Base-by-base conservation (phyloP, 1,284 basidiomycete species). In the Heliocybe sulcata region DNA sequence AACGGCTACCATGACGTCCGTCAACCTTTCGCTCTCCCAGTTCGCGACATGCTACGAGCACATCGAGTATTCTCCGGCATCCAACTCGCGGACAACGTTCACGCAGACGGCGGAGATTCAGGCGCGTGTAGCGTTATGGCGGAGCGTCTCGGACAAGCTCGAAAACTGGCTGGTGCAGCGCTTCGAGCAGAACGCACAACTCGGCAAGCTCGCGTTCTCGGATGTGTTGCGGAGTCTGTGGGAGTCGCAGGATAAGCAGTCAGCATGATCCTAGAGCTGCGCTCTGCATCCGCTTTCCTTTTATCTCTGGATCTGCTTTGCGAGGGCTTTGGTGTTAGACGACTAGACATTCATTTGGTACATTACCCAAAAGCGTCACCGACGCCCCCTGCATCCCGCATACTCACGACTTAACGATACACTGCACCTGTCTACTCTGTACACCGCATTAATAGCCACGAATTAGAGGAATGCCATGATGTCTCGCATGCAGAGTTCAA, bases 1-100 rank as follows among this genome's bases (percentile, higher is more conserved):
- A 70, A 84, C 80, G 50, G 89, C 88, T 31, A 85, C 85, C 58
- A 92, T 97, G 67, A 87, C 86, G 20, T 92, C 92, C 22, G 86
- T 93, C 69, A 97, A 95, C 71, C 85, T 97, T 53, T 91, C 90
- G 22, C 74, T 96, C 47, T 92, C 91, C 14, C 89, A 96, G 71
- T 92, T 93, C 64, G 87, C 90, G 54, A 88, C 90, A 29, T 93
- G 92, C 66, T 85, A 90, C 61, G 94, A 98, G 70, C 85, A 82
- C 64, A 94, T 98, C 70, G 85, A 83, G 52, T 98, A 98, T 67
- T 77, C 78, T 1, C 93, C 94, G 1, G 72, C 77, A n/a, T 75
- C 79, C 0, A 64, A 72, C 25, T 71, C 75, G 45, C 75, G 78
- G 54, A 92, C 91, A n/a, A 64, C 72, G 35, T 92, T 93, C 65